These are phyloP conservation scores for Podaxis sp. DNA, from an alignment of 768 basidiomycete species.

Conservation along the genomic window DNA sequence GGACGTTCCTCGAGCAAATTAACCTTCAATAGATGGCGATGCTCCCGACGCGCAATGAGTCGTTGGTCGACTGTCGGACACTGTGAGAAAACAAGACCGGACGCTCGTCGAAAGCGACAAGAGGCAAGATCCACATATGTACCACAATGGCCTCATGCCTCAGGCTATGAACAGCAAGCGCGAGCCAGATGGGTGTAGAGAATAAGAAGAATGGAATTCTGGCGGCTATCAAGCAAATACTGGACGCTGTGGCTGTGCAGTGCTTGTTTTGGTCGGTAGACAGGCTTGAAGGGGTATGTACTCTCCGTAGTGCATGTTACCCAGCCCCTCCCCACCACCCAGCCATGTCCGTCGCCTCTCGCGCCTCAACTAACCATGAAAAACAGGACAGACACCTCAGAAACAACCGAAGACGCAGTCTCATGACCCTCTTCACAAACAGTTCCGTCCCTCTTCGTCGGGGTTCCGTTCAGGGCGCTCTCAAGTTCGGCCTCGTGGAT, in stretches of 20 bases:
- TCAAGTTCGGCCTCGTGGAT: constrained; percentile 20
- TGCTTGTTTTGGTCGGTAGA: constrained; percentile 7
- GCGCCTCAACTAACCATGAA: background rate
- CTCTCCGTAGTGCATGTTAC: constrained; percentile 11
- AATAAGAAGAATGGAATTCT: background rate
- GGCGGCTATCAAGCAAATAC: background rate
- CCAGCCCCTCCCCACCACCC: background rate
- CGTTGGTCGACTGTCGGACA: too few species aligned
- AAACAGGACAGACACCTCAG: background rate
- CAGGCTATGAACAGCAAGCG: too few species aligned
- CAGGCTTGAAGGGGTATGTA: constrained; percentile 9
- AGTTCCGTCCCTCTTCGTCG: constrained; percentile 30
- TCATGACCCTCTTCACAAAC: constrained; percentile 31
- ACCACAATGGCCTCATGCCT: too few species aligned
- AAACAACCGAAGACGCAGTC: constrained; percentile 26
- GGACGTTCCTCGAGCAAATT: too few species aligned
- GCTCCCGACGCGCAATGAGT: too few species aligned
- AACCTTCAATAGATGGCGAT: too few species aligned
- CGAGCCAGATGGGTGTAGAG: background rate
- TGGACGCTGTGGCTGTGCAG: constrained; percentile 8
- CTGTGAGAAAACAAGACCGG: too few species aligned
- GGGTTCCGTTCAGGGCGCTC: constrained; percentile 21
- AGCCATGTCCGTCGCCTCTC: constrained; percentile 1
- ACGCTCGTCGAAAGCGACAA: too few species aligned
- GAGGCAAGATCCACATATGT: too few species aligned